Evolutionary conservation across 108 stramenopile genomes (phyloP).

Genomic region (Fragilaria radians): DNA sequence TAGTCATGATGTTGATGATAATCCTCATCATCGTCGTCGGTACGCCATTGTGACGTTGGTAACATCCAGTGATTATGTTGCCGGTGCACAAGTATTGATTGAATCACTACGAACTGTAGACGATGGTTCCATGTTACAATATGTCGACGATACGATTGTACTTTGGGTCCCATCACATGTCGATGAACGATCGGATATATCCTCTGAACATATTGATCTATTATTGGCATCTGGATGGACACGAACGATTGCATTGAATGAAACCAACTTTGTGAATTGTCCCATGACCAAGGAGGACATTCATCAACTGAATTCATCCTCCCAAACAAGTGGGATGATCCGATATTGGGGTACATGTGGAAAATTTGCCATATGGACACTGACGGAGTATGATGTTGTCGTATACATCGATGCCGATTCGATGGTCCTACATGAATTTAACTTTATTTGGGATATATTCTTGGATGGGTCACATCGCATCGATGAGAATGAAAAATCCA

Average conservation of each 20-base stretch:
- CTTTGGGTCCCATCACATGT: conserved; percentile 2
- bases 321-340: not conserved
- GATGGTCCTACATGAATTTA: conserved; percentile 3
- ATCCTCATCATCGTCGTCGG: not conserved
- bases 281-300: not conserved
- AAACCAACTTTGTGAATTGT: not conserved
- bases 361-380: conserved; percentile 7
- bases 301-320: not conserved
- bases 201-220: not conserved
- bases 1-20: too few species aligned
- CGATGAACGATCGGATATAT: conserved; percentile 8
- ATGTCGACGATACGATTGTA: not conserved
- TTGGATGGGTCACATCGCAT: not conserved
- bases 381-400: conserved; percentile 12
- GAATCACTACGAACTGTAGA: conserved; percentile 1
- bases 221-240: not conserved
- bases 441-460: not conserved
- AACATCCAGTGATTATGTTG: conserved; percentile 1
- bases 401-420: conserved; percentile 9
- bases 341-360: conserved; percentile 13
- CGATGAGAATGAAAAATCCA: not conserved
- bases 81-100: conserved; percentile 4
- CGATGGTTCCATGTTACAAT: too few species aligned
- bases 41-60: conserved; percentile 8
- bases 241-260: not conserved